A percentile compares a stretch with the other conserved stretches of the same genome.
phyloP scores from a whole-genome alignment of 2,329 filamentous ascomycete species.

The Hymenotorrendiella dingleyae region DNA sequence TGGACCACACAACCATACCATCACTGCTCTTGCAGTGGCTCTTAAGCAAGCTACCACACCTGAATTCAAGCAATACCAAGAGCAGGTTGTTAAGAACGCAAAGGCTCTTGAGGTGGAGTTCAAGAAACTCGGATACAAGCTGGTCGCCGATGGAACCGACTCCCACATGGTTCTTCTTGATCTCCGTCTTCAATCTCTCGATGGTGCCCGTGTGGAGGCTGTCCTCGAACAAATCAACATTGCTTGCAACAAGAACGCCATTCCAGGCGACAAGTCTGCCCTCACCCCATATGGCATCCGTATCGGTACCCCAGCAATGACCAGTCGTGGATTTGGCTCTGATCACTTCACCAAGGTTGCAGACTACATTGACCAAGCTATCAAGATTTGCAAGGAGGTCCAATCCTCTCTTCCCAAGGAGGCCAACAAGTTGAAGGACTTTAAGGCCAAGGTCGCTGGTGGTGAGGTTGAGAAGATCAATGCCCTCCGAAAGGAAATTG shows the following conservation, averaged over 20 bases:
- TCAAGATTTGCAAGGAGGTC: conserved; percentile 86
- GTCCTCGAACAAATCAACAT: conserved; percentile 98
- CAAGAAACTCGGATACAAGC: conserved; percentile 84
- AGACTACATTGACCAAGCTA: conserved; percentile 78
- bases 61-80: conserved; percentile 92
- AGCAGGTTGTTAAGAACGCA: conserved; percentile 87
- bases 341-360: conserved; percentile 90
- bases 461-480: conserved; percentile 79
- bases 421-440: conserved; percentile 99
- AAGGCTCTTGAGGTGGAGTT: conserved; percentile 82
- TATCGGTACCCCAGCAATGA: conserved; percentile 97
- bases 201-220: conserved; percentile 91
- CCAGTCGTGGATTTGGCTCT: conserved; percentile 85
- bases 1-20: conserved; percentile 98
- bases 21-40: conserved; percentile 91
- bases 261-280: conserved; percentile 95
- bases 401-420: conserved; percentile 85
- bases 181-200: conserved; percentile 77
- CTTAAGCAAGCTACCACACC: conserved; percentile 86
- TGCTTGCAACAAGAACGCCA: conserved; percentile 99
- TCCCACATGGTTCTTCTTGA: conserved; percentile 97
- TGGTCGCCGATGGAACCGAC: conserved; percentile 93
- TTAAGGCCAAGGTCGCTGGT: conserved; percentile 83
- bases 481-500: conserved; percentile 81
- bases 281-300: conserved; percentile 91